Evolutionary conservation across 345 rosid species (phyloP).

Genomic region (Jatropha curcas): DNA sequence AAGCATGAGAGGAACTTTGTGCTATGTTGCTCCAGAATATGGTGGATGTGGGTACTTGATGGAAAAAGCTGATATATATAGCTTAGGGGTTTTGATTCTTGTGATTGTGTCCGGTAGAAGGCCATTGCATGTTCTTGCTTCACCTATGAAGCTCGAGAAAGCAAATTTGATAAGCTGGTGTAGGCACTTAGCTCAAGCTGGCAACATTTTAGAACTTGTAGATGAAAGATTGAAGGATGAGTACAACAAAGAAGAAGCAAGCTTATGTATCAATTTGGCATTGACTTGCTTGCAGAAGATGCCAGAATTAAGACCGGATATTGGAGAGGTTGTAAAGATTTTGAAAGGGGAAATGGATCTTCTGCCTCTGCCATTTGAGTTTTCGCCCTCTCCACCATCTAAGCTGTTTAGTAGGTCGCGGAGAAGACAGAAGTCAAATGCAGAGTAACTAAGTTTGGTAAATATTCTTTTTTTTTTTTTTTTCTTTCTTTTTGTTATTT

Average conservation of each 20-base stretch:
- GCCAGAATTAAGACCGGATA: conserved; percentile 88
- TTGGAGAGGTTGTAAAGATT: conserved; percentile 71
- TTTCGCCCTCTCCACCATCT: conserved; percentile 88
- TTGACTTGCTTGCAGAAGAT: conserved; percentile 78
- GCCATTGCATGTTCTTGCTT: conserved; percentile 88
- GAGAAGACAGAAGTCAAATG: conserved; percentile 53
- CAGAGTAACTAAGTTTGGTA: conserved; percentile 38
- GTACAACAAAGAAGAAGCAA: conserved; percentile 73
- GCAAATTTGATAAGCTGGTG: conserved; percentile 97
- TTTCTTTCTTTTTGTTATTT: too few species aligned
- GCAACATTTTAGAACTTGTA: conserved; percentile 78
- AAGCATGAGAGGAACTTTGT: conserved; percentile 96
- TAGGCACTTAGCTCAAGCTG: conserved; percentile 83
- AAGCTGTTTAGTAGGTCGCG: conserved; percentile 56
- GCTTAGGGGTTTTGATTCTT: conserved; percentile 88
- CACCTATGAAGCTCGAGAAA: conserved; percentile 95
- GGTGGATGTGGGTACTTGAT: conserved; percentile 84
- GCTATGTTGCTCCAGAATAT: conserved; percentile 93
- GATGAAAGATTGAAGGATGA: conserved; percentile 80
- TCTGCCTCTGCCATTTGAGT: conserved; percentile 63
- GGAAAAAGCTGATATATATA: conserved; percentile 97
- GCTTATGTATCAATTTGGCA: conserved; percentile 85
- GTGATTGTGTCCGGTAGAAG: conserved; percentile 92
- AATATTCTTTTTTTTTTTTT: conserved; percentile 18
- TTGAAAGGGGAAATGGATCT: conserved; percentile 91